Conservation (phyloP, 78 protist genomes). For the Reticulomyxa filosa region DNA sequence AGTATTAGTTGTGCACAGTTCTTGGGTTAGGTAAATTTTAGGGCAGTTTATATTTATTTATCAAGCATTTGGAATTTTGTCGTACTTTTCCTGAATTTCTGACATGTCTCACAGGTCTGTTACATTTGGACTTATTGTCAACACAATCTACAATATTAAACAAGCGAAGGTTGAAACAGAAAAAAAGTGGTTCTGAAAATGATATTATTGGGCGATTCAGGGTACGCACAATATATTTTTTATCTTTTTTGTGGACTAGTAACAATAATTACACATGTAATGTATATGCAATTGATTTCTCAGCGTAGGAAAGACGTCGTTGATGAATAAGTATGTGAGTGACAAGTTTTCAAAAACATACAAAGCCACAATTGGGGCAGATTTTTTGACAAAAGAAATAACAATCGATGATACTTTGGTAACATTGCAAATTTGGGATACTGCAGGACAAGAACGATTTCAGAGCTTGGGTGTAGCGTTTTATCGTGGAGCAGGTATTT, state of each 20-base stretch:
- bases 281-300: background rate
- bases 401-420: slow-evolving; percentile 79
- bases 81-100: too few species aligned
- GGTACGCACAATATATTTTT: background rate
- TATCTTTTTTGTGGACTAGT: too few species aligned
- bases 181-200: slow-evolving; percentile 4
- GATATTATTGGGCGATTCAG: slow-evolving; percentile 4
- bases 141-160: too few species aligned
- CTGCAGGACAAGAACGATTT: slow-evolving; percentile 94
- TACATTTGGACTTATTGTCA: too few species aligned
- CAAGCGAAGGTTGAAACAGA: too few species aligned
- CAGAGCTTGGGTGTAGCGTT: slow-evolving; percentile 96
- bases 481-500: slow-evolving; percentile 96
- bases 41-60: too few species aligned
- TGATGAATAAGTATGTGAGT: slow-evolving; percentile 51
- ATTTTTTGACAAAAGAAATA: slow-evolving; percentile 89
- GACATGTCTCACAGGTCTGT: too few species aligned
- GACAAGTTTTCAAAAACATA: slow-evolving; percentile 74
- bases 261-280: background rate
- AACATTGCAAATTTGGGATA: slow-evolving; percentile 89
- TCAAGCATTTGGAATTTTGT: too few species aligned
- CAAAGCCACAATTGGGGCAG: slow-evolving; percentile 99
- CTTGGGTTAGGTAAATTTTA: too few species aligned
- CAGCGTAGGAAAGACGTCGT: background rate
- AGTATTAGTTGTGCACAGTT: too few species aligned